Evolutionary conservation across 345 rosid genomes (phyloP), one percentile per base, ranked within the genome.

Genomic region (Murraya paniculata): DNA sequence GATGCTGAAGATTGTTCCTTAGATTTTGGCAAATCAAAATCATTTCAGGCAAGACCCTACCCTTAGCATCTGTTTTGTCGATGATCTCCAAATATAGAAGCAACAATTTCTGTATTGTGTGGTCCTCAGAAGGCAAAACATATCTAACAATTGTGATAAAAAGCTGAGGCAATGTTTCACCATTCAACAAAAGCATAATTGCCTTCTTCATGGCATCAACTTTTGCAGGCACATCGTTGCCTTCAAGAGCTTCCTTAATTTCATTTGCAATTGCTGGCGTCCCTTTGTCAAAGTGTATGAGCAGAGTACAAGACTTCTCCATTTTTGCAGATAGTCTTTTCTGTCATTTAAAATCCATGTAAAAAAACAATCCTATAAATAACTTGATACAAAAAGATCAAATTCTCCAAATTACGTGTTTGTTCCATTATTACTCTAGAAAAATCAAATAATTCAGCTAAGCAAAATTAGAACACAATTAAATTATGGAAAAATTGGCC

Each of bases 181-280:
- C 98, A 81, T 93, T 95, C 70, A 95, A 79, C 83, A 93, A 82
- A 72, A 95, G 93, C 93, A 93, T 95, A 79, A 95, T 84, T 28
- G 98, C 98, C 77, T 92, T 92, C 96, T 89, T 93, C 89, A 93
- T 80, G 50, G 97, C 98, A 2, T 95, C 97, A 22, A 90, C 80
- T 86, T 95, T 95, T 2, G 88, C 88, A 13, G 81, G 11, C 14
- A 85, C 82, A 68, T 93, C 98, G 65, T 81, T 93, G 25, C 97
- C 97, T 84, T 95, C 98, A 2, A 95, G 99, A 50, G 97, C 93
- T 80, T 93, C 99, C 87, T 92, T 95, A 80, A 95, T 92, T 90
- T 93, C 98, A 59, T 88, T 93, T 0, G 98, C 99, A 30, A 89
- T 70, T 38, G 99, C 93, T 13, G 94, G 92, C 38, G 92, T 82